Conservation (phyloP, 2,329 filamentous ascomycete genomes). For the Cercospora zeae-maydis region DNA sequence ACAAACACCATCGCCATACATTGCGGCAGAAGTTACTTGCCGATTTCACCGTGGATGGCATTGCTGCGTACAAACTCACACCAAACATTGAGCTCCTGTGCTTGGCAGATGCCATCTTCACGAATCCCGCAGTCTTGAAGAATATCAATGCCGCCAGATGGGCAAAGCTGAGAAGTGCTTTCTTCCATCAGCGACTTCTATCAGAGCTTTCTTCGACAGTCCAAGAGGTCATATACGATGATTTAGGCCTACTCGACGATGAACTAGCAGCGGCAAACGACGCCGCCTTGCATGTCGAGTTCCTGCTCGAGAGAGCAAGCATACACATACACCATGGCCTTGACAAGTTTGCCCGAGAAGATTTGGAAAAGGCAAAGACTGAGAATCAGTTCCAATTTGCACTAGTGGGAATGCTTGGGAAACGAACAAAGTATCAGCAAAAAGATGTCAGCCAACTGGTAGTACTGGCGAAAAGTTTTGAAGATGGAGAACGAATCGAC, state of each 20-base stretch:
- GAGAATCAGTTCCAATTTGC: constrained; percentile 73
- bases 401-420: constrained; percentile 81
- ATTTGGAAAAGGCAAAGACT: constrained; percentile 64
- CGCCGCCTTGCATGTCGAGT: constrained; percentile 58
- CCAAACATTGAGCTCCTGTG: constrained; percentile 80
- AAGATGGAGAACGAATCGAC: constrained; percentile 21
- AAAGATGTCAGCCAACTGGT: constrained; percentile 83
- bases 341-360: constrained; percentile 68
- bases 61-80: constrained; percentile 79
- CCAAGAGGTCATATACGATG: constrained; percentile 58
- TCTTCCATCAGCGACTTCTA: constrained; percentile 67
- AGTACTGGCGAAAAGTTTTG: constrained; percentile 75
- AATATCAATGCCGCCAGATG: constrained; percentile 52
- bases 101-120: constrained; percentile 63
- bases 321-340: constrained; percentile 80
- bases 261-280: constrained; percentile 27
- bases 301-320: constrained; percentile 76
- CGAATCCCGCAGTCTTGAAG: constrained; percentile 46
- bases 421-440: constrained; percentile 75
- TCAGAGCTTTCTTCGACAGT: constrained; percentile 60
- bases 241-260: constrained; percentile 55
- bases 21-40: constrained; percentile 61
- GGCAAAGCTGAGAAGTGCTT: constrained; percentile 67
- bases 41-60: constrained; percentile 74
- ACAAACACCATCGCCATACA: constrained; percentile 35